Base-by-base conservation (phyloP, 352 stramenopile genomes). In the Phytopythium sindhum region DNA sequence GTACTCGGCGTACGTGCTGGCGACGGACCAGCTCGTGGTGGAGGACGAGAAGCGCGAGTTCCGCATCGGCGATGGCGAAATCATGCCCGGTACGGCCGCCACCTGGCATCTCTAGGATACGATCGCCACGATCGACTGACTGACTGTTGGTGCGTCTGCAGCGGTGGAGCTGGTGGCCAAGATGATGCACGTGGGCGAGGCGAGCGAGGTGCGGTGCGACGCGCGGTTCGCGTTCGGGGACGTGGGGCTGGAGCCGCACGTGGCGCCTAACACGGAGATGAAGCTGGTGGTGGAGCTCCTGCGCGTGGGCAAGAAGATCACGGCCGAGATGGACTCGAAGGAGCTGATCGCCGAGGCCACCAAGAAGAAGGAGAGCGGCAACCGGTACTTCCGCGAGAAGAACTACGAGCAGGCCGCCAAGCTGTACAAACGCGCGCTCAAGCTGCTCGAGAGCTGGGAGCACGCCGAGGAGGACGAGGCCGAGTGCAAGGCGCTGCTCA, bases 291-390 rank as follows among this genome's bases (percentile, higher is more conserved):
- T 91, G 11, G 78, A 90, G 58, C 66, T 91, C 24, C 72, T 82
- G 35, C 78, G 75, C 33, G 80, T 91, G 57, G 80, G 80, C 57
- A 88, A 89, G 67, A 78, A 78, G 39, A 68, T 87, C 35, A 90
- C 80, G 55, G 75, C 73, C 24, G 85, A 94, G 42, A 90, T 94
- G 82, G 75, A 64, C 44, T 90, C 84, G 12, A 75, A 73, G 21
- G 83, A 94, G 70, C 75, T 94, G 12, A 77, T 94, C 26, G 69
- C 77, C 0, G 86, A 94, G 56, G 86, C 86, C 23, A 82, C 71
- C 42, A 88, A 91, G 70, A 94, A 94, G 68, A 94, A 94, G 63
- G 80, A 89, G 60, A 91, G 80, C 57, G 86, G 86, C 45, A 94
- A 94, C 66, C 77, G 83, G 29, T 94, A 88, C 63, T 92, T 85